These are phyloP conservation scores for Sclerotinia minor DNA, from an alignment of 2,329 filamentous ascomycete genomes.

Conservation along the genomic window DNA sequence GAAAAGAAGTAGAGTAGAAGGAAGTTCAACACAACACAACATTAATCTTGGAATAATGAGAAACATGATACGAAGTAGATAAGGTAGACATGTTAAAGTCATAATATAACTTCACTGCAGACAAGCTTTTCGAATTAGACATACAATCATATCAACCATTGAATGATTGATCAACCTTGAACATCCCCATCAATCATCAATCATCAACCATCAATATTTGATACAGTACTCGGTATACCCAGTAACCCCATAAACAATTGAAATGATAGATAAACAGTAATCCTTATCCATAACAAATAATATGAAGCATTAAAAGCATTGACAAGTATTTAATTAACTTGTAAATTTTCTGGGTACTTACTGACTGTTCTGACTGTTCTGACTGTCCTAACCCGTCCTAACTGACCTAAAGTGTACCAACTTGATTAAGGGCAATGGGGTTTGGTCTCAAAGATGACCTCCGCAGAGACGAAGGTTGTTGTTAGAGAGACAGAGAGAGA, in stretches of 20 bases:
- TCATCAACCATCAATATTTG: neutral
- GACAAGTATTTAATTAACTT: constrained; percentile 3
- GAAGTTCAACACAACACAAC: neutral
- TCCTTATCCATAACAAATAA: neutral
- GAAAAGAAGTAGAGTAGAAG: neutral
- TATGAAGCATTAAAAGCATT: constrained; percentile 7
- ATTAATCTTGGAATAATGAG: neutral
- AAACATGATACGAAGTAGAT: neutral
- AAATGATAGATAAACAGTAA: neutral
- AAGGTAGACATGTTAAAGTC: neutral
- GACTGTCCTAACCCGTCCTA: too few relatives aligned
- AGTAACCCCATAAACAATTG: neutral
- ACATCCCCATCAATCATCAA: too few relatives aligned
- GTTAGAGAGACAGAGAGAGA: neutral
- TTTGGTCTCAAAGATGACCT: neutral
- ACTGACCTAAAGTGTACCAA: too few relatives aligned
- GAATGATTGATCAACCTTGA: neutral
- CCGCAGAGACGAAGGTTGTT: neutral
- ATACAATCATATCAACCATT: neutral
- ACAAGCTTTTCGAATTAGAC: neutral
- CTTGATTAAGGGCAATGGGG: neutral
- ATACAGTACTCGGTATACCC: constrained; percentile 2
- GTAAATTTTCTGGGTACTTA: neutral
- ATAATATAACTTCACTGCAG: neutral
- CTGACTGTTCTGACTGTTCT: too few relatives aligned